Conservation (phyloP, 768 basidiomycete genomes). For the Cystofilobasidium ferigula region DNA sequence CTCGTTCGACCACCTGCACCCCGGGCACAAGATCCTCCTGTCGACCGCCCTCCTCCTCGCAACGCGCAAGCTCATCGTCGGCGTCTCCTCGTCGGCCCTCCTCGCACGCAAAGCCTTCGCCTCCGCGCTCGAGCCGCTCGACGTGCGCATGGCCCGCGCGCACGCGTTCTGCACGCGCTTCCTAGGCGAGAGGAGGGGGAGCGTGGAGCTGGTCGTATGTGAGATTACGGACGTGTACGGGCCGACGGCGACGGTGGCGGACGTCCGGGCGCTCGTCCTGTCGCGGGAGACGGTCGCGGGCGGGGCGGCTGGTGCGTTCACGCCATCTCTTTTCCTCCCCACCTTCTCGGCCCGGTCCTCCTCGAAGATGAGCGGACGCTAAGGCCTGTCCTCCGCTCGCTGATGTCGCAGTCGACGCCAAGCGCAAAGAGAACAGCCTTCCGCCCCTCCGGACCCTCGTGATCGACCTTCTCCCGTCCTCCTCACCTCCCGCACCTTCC, state of each 20-base stretch:
- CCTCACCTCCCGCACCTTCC: too few species aligned
- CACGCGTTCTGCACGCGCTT: constrained; percentile 4
- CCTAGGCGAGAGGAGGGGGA: too few species aligned
- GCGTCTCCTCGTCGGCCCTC: constrained; percentile 56
- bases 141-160: not conserved
- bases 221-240: constrained; percentile 63
- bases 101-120: constrained; percentile 12
- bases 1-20: constrained; percentile 95
- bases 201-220: too few species aligned
- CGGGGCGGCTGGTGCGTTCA: constrained; percentile 56
- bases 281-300: constrained; percentile 78
- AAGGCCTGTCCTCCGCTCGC: not conserved
- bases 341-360: not conserved
- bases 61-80: constrained; percentile 68
- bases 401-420: constrained; percentile 49
- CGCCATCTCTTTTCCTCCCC: constrained; percentile 2
- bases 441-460: constrained; percentile 57
- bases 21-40: constrained; percentile 92
- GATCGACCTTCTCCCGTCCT: constrained; percentile 87
- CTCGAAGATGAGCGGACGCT: too few species aligned
- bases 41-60: constrained; percentile 84
- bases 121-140: constrained; percentile 3
- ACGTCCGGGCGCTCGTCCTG: constrained; percentile 85
- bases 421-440: constrained; percentile 49
- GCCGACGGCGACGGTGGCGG: constrained; percentile 73